A percentile compares a stretch with the other conserved stretches of the same genome.
Evolutionary conservation across 495 filamentous ascomycete species (phyloP).

Genomic region (Xylaria bambusicola): DNA sequence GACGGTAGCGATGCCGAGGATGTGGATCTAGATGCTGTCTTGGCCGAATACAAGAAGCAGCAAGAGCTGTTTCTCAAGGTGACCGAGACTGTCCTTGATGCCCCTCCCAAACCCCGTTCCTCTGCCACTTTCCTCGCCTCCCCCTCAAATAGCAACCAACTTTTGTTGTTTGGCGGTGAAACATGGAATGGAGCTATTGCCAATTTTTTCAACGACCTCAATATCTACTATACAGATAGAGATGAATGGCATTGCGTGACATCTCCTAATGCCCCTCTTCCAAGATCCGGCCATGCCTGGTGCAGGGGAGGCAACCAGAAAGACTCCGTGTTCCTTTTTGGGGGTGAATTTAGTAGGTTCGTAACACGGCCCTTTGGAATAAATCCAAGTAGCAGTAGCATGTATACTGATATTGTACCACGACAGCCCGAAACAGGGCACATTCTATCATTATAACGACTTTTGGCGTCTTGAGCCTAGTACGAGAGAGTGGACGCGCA

Average conservation of each 20-base stretch:
- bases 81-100: constrained; percentile 71
- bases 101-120: constrained; percentile 74
- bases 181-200: constrained; percentile 65
- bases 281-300: constrained; percentile 90
- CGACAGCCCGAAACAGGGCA: constrained; percentile 82
- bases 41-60: constrained; percentile 79
- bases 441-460: constrained; percentile 98
- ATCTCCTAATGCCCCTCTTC: constrained; percentile 87
- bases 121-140: constrained; percentile 80
- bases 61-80: constrained; percentile 94
- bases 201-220: constrained; percentile 72
- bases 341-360: constrained; percentile 62
- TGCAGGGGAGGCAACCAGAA: constrained; percentile 78
- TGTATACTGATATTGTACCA: constrained; percentile 3
- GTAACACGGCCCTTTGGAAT: constrained; percentile 44
- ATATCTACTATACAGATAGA: constrained; percentile 82
- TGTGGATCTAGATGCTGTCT: constrained; percentile 94
- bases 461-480: constrained; percentile 90
- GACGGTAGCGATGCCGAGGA: constrained; percentile 85
- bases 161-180: constrained; percentile 89
- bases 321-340: constrained; percentile 87
- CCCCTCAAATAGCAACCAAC: constrained; percentile 80
- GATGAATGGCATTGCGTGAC: constrained; percentile 89
- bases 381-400: constrained; percentile 47
- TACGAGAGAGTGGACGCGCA: constrained; percentile 81